Evolutionary conservation across 2,329 filamentous ascomycete species (phyloP).

Genomic region (Fusarium sp.): DNA sequence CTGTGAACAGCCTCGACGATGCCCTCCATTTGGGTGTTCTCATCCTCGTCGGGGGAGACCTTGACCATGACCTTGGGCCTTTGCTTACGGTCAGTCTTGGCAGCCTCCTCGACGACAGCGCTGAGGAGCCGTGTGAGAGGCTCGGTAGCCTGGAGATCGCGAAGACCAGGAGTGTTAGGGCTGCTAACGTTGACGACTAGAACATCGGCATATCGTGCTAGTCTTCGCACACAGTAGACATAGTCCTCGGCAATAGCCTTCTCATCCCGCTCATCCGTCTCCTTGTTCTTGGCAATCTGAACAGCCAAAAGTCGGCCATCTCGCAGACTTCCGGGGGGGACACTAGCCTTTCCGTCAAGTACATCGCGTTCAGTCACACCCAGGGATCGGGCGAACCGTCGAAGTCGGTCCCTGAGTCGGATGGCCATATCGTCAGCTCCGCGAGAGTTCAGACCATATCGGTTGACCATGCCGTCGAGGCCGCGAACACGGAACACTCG

Average conservation of each 20-base stretch:
- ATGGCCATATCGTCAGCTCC: slow-evolving; percentile 90
- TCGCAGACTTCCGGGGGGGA: slow-evolving; percentile 85
- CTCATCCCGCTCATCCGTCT: slow-evolving; percentile 86
- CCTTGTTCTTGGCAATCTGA: slow-evolving; percentile 97
- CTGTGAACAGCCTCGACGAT: slow-evolving; percentile 87
- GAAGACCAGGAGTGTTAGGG: slow-evolving; percentile 92
- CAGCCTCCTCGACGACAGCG: slow-evolving; percentile 85
- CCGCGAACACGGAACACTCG: slow-evolving; percentile 88
- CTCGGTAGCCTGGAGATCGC: slow-evolving; percentile 86
- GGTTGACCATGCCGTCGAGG: slow-evolving; percentile 91
- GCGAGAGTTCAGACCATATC: slow-evolving; percentile 93
- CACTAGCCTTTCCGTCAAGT: slow-evolving; percentile 79
- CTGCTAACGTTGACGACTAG: slow-evolving; percentile 98
- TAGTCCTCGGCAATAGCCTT: slow-evolving; percentile 85
- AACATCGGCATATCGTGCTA: slow-evolving; percentile 92
- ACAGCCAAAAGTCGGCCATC: slow-evolving; percentile 85
- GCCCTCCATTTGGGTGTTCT: slow-evolving; percentile 84
- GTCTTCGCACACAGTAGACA: slow-evolving; percentile 85
- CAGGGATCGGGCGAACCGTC: slow-evolving; percentile 78
- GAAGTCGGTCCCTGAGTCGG: slow-evolving; percentile 80
- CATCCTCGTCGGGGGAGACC: slow-evolving; percentile 95
- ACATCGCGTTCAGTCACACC: slow-evolving; percentile 81
- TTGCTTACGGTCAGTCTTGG: slow-evolving; percentile 74
- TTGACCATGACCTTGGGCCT: slow-evolving; percentile 91
- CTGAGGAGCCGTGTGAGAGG: slow-evolving; percentile 84